phyloP scores from a whole-genome alignment of 2,329 filamentous ascomycete species.

The Botrytis medusae region DNA sequence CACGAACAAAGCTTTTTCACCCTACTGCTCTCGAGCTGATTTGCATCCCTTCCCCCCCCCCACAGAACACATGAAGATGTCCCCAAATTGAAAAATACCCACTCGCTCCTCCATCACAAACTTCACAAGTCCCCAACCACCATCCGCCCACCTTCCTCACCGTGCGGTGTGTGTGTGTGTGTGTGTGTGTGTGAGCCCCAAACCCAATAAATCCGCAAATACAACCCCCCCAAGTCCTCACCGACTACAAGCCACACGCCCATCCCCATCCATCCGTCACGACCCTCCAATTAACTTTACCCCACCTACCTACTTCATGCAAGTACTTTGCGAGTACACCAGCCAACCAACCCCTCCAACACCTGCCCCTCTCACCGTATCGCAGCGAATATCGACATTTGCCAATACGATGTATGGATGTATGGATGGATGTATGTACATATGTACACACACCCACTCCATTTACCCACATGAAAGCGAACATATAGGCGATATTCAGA shows the following conservation, averaged over 20 bases:
- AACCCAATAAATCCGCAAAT: neutral
- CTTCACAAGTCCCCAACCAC: neutral
- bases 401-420: neutral
- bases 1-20: neutral
- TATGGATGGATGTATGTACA: too few species aligned
- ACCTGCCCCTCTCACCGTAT: slow-evolving; percentile 2
- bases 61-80: neutral
- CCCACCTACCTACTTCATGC: neutral
- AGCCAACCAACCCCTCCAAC: slow-evolving; percentile 12
- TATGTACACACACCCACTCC: neutral
- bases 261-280: slow-evolving; percentile 1
- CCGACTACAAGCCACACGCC: slow-evolving; percentile 5
- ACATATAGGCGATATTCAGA: neutral
- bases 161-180: neutral
- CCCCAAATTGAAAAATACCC: neutral
- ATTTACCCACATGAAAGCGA: neutral
- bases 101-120: neutral
- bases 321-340: neutral
- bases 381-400: neutral
- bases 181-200: neutral
- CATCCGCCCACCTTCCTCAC: neutral
- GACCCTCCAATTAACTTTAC: neutral
- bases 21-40: neutral
- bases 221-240: neutral
- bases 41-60: neutral